Evolutionary conservation across 345 rosid genomes (phyloP).

Genomic region (Excoecaria cochinchinensis): DNA sequence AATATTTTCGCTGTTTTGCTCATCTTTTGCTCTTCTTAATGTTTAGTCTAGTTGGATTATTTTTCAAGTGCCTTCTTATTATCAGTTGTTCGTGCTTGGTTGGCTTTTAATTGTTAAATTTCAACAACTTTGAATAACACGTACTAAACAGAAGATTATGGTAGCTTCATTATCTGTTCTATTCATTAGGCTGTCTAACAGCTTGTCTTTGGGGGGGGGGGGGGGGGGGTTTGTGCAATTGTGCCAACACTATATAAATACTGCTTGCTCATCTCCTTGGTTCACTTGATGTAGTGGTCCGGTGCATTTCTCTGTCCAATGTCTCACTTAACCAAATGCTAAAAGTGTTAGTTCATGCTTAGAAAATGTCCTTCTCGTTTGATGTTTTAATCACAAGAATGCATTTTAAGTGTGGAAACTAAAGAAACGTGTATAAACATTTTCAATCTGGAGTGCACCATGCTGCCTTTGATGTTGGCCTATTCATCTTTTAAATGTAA

Average conservation of each 20-base stretch:
- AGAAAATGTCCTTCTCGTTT: neutral
- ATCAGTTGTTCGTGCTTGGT: constrained; percentile 7
- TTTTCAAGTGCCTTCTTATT: constrained; percentile 15
- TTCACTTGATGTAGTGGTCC: neutral
- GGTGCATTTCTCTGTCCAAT: neutral
- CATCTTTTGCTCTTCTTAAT: constrained; percentile 29
- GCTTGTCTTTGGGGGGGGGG: too few relatives aligned
- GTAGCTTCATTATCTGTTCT: neutral
- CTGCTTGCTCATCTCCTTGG: neutral
- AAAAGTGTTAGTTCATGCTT: neutral
- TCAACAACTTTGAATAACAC: neutral
- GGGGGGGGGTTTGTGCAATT: too few relatives aligned
- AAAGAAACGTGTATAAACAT: neutral
- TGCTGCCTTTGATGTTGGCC: neutral
- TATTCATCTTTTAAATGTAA: neutral
- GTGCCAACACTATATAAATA: neutral
- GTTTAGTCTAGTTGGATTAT: constrained; percentile 36
- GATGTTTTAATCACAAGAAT: neutral
- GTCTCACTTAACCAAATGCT: too few relatives aligned
- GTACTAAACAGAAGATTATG: neutral
- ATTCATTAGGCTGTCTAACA: neutral
- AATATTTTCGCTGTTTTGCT: too few relatives aligned
- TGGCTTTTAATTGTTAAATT: constrained; percentile 6
- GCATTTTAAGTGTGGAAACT: neutral
- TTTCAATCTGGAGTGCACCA: neutral